Evolutionary conservation across 2,329 filamentous ascomycete genomes (phyloP).

Genomic region (Diaporthe australafricana): DNA sequence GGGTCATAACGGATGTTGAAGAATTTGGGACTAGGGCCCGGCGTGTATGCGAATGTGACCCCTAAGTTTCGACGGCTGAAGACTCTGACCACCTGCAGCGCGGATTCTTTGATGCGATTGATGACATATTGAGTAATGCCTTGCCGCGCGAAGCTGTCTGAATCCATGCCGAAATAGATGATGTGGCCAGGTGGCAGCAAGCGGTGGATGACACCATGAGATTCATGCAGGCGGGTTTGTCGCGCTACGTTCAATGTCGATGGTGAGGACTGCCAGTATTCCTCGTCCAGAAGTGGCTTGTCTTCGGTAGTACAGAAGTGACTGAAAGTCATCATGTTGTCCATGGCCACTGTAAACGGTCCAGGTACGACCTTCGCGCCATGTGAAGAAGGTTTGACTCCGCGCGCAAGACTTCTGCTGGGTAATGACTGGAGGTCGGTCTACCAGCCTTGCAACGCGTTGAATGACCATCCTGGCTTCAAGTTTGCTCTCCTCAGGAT

Average conservation of each 20-base stretch:
- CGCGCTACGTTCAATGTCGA: neutral
- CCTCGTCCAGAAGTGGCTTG: neutral
- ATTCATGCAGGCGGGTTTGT: neutral
- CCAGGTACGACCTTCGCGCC: neutral
- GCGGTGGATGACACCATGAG: neutral
- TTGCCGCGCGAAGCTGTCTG: neutral
- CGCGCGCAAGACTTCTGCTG: neutral
- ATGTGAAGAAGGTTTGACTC: no score
- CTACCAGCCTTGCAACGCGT: neutral
- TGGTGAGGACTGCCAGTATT: neutral
- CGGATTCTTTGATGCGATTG: neutral
- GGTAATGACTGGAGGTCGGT: neutral
- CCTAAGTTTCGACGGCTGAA: neutral
- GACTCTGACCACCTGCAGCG: no score
- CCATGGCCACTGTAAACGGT: neutral
- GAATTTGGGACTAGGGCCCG: neutral
- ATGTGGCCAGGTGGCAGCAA: neutral
- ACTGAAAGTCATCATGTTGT: neutral
- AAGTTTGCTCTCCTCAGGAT: neutral
- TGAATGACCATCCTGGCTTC: neutral
- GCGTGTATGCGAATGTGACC: neutral
- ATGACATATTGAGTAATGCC: neutral
- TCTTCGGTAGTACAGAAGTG: neutral
- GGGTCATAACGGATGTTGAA: slow-evolving; percentile 19
- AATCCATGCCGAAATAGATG: slow-evolving; percentile 7